Percentiles rank a stretch among this genome's conserved stretches.
These are phyloP conservation scores for Cotoneaster glaucophyllus DNA, from an alignment of 306 rosid species.

Conservation along the genomic window DNA sequence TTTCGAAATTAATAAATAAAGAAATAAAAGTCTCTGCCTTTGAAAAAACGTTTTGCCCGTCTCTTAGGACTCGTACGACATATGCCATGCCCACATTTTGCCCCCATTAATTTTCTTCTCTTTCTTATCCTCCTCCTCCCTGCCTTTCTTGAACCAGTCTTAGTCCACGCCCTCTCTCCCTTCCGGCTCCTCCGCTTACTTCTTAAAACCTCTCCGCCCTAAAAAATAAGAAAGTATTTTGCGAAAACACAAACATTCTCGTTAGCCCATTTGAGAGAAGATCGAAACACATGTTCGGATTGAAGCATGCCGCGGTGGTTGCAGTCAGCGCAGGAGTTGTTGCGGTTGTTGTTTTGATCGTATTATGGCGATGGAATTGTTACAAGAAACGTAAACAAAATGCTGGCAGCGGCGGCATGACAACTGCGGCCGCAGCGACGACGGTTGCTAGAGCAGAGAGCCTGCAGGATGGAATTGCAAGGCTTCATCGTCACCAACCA, in stretches of 20 bases:
- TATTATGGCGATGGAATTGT: slow-evolving; percentile 19
- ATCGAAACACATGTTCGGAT: slow-evolving; percentile 32
- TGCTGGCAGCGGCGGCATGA: background rate
- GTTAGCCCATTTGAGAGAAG: background rate
- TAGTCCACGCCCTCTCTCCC: slow-evolving; percentile 45
- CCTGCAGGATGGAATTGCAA: slow-evolving; percentile 22
- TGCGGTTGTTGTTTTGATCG: slow-evolving; percentile 4
- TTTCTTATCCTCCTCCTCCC: slow-evolving; percentile 13
- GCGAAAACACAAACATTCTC: background rate
- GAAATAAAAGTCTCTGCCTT: background rate
- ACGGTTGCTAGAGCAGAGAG: background rate
- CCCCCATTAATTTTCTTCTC: background rate
- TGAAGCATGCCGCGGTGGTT: slow-evolving; percentile 26
- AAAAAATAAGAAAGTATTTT: background rate
- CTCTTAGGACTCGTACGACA: background rate
- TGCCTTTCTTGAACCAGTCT: slow-evolving; percentile 53
- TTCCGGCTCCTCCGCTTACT: background rate
- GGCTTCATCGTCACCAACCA: slow-evolving; percentile 16
- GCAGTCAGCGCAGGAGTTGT: slow-evolving; percentile 17
- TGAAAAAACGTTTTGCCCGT: slow-evolving; percentile 11
- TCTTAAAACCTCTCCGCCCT: background rate
- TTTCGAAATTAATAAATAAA: background rate
- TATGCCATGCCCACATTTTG: slow-evolving; percentile 4
- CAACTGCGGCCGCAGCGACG: background rate
- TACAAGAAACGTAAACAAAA: background rate